phyloP scores from a whole-genome alignment of 2,329 filamentous ascomycete genomes.

The Talaromyces amestolkiae region DNA sequence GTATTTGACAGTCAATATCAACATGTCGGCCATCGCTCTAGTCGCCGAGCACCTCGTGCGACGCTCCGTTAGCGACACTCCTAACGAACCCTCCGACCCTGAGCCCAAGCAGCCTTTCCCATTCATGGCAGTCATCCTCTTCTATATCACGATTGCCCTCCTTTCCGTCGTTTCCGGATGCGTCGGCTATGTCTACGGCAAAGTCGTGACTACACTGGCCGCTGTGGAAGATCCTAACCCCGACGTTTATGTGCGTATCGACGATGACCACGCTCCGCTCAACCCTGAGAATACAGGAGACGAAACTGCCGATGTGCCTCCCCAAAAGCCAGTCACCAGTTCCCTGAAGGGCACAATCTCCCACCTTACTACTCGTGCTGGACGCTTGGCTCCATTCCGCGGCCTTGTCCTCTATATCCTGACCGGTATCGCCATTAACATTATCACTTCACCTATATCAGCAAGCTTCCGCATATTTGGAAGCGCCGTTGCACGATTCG shows the following conservation, averaged over 20 bases:
- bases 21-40: conserved; percentile 11
- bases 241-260: conserved; percentile 52
- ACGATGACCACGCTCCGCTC: conserved; percentile 34
- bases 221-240: conserved; percentile 62
- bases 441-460: conserved; percentile 49
- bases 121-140: conserved; percentile 1
- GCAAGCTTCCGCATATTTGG: conserved; percentile 34
- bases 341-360: conserved; percentile 57
- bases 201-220: conserved; percentile 60
- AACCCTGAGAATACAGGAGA: conserved; percentile 36
- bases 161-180: background rate
- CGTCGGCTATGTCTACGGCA: conserved; percentile 58
- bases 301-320: conserved; percentile 41
- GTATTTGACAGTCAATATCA: background rate
- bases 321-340: conserved; percentile 60
- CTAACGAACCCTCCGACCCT: background rate
- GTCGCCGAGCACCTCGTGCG: conserved; percentile 16
- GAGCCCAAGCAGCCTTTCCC: background rate
- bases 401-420: conserved; percentile 57
- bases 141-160: conserved; percentile 6
- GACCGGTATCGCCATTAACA: conserved; percentile 46
- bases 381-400: conserved; percentile 66
- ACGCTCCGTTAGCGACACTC: background rate
- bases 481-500: conserved; percentile 50
- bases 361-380: conserved; percentile 63